phyloP scores from a whole-genome alignment of 805 yeast species.

The Pichia nanzhaoensis region DNA sequence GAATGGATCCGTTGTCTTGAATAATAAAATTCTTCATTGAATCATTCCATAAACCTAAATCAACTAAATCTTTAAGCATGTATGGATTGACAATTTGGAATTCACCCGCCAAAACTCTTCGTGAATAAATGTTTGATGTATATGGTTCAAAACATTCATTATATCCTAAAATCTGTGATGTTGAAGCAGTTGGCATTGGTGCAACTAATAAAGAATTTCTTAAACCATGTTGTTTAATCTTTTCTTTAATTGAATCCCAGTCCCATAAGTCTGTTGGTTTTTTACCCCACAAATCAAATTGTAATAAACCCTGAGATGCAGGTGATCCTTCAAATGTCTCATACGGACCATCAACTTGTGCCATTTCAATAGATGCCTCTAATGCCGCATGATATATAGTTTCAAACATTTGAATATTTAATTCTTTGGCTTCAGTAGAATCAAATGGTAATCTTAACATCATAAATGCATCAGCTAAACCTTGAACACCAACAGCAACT shows the following conservation, averaged over 20 bases:
- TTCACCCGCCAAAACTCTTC: slow-evolving; percentile 60
- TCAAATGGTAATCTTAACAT: slow-evolving; percentile 51
- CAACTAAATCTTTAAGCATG: slow-evolving; percentile 50
- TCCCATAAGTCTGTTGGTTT: slow-evolving; percentile 54
- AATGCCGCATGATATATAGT: slow-evolving; percentile 56
- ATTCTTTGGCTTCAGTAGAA: slow-evolving; percentile 48
- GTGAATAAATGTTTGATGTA: slow-evolving; percentile 54
- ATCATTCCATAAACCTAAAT: slow-evolving; percentile 53
- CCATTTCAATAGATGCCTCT: slow-evolving; percentile 51
- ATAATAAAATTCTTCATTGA: slow-evolving; percentile 51
- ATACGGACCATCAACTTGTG: slow-evolving; percentile 44
- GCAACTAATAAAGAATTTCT: slow-evolving; percentile 57
- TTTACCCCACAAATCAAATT: slow-evolving; percentile 52
- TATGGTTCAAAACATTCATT: slow-evolving; percentile 60
- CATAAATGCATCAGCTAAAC: slow-evolving; percentile 55
- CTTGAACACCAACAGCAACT: slow-evolving; percentile 59
- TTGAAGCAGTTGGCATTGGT: slow-evolving; percentile 64
- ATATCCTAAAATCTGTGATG: slow-evolving; percentile 55
- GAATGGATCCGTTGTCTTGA: slow-evolving; percentile 52
- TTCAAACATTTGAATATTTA: slow-evolving; percentile 54
- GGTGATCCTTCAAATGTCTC: slow-evolving; percentile 50
- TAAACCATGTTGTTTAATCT: slow-evolving; percentile 43
- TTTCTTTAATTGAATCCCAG: slow-evolving; percentile 49
- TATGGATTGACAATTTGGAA: slow-evolving; percentile 58
- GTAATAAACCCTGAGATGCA: slow-evolving; percentile 50